Evolutionary conservation across 768 basidiomycete genomes (phyloP).

Genomic region (Collybiopsis luxurians): DNA sequence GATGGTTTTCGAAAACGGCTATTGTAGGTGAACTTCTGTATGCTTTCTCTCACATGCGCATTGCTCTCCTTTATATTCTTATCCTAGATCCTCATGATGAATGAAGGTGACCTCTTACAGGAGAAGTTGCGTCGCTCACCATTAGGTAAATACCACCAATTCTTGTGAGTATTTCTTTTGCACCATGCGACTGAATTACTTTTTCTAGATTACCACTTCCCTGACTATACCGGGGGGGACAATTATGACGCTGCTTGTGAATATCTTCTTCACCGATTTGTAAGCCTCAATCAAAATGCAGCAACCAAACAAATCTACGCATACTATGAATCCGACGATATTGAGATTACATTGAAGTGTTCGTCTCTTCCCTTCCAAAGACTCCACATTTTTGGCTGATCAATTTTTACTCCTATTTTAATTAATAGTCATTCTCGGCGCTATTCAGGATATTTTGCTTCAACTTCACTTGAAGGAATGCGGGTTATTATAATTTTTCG

Average conservation of each 20-base stretch:
- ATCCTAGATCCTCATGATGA: slow-evolving; percentile 83
- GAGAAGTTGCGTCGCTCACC: slow-evolving; percentile 88
- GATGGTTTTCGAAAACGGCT: slow-evolving; percentile 95
- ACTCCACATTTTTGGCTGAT: slow-evolving; percentile 62
- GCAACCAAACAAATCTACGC: slow-evolving; percentile 87
- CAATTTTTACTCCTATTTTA: background rate
- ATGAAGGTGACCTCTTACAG: slow-evolving; percentile 96
- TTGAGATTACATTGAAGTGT: slow-evolving; percentile 93
- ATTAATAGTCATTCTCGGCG: slow-evolving; percentile 79
- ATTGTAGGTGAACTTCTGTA: slow-evolving; percentile 54
- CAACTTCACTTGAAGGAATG: slow-evolving; percentile 86
- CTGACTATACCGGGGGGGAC: slow-evolving; percentile 81
- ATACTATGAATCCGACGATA: slow-evolving; percentile 93
- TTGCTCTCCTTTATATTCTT: too few relatives aligned
- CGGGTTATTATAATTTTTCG: slow-evolving; percentile 77
- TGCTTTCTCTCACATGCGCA: background rate
- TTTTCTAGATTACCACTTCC: slow-evolving; percentile 68
- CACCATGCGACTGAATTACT: background rate
- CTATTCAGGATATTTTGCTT: slow-evolving; percentile 86
- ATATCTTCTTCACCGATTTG: slow-evolving; percentile 71
- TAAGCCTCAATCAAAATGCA: slow-evolving; percentile 86
- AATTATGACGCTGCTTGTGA: slow-evolving; percentile 92
- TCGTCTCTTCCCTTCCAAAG: slow-evolving; percentile 19
- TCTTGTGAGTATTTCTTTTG: background rate
- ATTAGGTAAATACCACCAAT: slow-evolving; percentile 63